Percentiles rank a stretch among this genome's conserved stretches.
phyloP scores from a whole-genome alignment of 2,329 filamentous ascomycete species.

The Apiospora aurea region DNA sequence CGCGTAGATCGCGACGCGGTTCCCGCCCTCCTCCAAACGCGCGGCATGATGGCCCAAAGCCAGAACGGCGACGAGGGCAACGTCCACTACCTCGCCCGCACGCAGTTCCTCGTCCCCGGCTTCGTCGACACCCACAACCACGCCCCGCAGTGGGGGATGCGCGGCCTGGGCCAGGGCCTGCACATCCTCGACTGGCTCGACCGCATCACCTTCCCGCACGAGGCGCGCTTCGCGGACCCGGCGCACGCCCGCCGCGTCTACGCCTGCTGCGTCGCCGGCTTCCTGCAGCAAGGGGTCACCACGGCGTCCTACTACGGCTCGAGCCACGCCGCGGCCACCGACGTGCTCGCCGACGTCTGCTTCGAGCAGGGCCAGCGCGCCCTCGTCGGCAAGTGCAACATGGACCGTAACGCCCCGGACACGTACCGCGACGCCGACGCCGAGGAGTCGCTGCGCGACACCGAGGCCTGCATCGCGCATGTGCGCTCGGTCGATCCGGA shows the following conservation, averaged over 20 bases:
- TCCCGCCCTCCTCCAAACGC: neutral
- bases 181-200: constrained; percentile 63
- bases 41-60: neutral
- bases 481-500: constrained; percentile 54
- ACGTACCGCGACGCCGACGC: constrained; percentile 58
- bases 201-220: constrained; percentile 69
- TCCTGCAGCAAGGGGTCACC: constrained; percentile 68
- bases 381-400: constrained; percentile 69
- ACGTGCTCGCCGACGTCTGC: constrained; percentile 62
- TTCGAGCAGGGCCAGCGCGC: constrained; percentile 62
- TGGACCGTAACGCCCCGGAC: constrained; percentile 63
- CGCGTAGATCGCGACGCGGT: neutral
- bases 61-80: neutral
- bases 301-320: constrained; percentile 68
- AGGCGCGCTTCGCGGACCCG: constrained; percentile 64
- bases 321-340: constrained; percentile 62
- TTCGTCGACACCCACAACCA: constrained; percentile 75
- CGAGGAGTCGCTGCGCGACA: constrained; percentile 56
- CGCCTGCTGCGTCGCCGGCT: constrained; percentile 58
- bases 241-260: constrained; percentile 62
- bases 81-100: constrained; percentile 44
- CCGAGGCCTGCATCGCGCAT: constrained; percentile 55
- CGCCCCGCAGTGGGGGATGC: constrained; percentile 63
- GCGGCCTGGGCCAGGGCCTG: constrained; percentile 52
- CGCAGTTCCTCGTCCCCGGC: constrained; percentile 64